These are phyloP conservation scores for Phallus indusiatus DNA, from an alignment of 768 basidiomycete genomes.

Conservation along the genomic window DNA sequence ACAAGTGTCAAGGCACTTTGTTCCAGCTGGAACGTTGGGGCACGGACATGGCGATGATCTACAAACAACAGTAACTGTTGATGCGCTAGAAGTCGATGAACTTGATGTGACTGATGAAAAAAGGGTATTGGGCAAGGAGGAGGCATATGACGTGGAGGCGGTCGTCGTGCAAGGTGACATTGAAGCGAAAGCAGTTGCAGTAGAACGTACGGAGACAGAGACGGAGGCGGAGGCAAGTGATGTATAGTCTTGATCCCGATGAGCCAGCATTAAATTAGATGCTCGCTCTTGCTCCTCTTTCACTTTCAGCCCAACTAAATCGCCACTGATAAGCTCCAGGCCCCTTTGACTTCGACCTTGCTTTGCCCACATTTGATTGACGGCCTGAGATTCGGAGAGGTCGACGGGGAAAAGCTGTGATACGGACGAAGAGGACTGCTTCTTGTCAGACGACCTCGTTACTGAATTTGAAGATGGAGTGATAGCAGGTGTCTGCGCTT, in stretches of 20 bases:
- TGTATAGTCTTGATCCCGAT: not conserved
- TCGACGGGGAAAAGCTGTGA: constrained; percentile 2
- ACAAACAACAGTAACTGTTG: not conserved
- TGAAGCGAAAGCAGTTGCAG: not conserved
- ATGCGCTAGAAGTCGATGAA: not conserved
- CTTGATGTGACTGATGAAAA: constrained; percentile 5
- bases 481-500: not conserved
- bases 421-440: not conserved
- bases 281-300: not conserved
- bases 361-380: constrained; percentile 1
- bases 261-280: not conserved
- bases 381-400: not conserved
- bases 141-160: not conserved
- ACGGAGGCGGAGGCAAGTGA: not conserved
- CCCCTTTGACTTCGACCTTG: constrained; percentile 5
- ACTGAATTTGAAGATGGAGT: not conserved
- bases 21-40: not conserved
- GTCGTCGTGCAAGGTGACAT: not conserved
- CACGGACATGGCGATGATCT: not conserved
- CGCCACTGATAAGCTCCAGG: not conserved
- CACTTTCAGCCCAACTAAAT: not conserved
- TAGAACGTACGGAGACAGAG: not conserved
- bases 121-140: constrained; percentile 1
- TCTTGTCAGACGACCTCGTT: not conserved
- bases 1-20: not conserved